Evolutionary conservation across 225 moss, liverwort and hornwort species (phyloP).

Genomic region (Straminergon stramineum): DNA sequence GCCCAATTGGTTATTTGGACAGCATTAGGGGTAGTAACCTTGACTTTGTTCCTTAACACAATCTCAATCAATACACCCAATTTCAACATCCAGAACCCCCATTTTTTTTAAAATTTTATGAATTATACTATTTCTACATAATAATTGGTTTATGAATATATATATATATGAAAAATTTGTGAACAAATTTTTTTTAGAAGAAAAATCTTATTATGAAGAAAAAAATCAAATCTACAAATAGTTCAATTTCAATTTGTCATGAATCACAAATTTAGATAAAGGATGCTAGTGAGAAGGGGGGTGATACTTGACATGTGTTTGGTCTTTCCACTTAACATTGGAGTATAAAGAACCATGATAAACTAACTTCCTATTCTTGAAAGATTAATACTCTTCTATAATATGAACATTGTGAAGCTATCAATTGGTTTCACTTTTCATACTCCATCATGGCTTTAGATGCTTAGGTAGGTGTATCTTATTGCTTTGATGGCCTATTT

Average conservation of each 20-base stretch:
- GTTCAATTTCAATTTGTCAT: background rate
- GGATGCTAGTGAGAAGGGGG: background rate
- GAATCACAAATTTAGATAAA: background rate
- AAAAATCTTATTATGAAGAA: background rate
- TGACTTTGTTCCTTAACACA: background rate
- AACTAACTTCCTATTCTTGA: rapidly evolving
- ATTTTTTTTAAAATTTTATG: rapidly evolving
- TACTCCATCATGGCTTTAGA: background rate
- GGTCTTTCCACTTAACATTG: background rate
- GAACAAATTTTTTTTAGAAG: background rate
- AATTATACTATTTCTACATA: too few relatives aligned
- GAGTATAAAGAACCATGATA: too few relatives aligned
- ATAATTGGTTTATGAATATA: background rate
- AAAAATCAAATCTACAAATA: too few relatives aligned
- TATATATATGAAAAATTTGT: background rate
- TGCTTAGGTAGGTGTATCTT: background rate
- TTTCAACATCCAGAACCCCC: rapidly evolving
- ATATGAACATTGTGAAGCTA: rapidly evolving
- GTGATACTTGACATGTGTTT: background rate
- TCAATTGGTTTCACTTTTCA: background rate
- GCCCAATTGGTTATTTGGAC: too few relatives aligned
- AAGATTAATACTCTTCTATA: background rate
- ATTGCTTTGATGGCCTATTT: background rate
- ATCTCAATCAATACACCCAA: background rate
- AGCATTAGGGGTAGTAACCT: background rate